Percentiles rank a stretch among this genome's conserved stretches.
These are phyloP conservation scores for Aspergillus costaricaensis DNA, from an alignment of 2,329 filamentous ascomycete species.

Conservation along the genomic window DNA sequence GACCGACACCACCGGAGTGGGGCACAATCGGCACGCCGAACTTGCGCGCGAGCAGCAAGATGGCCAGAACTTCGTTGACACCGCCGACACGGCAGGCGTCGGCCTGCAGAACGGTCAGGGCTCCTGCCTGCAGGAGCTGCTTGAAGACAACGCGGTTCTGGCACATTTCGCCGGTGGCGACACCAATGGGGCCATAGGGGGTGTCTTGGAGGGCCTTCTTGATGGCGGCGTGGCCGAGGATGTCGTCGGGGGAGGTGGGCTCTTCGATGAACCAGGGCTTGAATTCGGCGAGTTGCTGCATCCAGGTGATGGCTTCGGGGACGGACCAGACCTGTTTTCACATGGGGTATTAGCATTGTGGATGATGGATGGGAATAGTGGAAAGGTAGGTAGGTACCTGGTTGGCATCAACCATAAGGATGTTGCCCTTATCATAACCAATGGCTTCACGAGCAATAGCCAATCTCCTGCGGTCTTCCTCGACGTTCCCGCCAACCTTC, in stretches of 20 bases:
- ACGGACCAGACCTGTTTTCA: slow-evolving; percentile 71
- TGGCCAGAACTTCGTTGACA: slow-evolving; percentile 89
- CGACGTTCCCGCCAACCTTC: slow-evolving; percentile 77
- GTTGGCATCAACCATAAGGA: slow-evolving; percentile 92
- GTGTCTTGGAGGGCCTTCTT: slow-evolving; percentile 69
- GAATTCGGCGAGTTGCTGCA: slow-evolving; percentile 78
- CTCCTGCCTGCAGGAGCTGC: slow-evolving; percentile 76
- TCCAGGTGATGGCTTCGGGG: slow-evolving; percentile 83
- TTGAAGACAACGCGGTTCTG: slow-evolving; percentile 95
- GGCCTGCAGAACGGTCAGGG: slow-evolving; percentile 86
- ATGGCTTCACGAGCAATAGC: slow-evolving; percentile 76
- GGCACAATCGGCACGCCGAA: slow-evolving; percentile 80
- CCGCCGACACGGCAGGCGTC: slow-evolving; percentile 88
- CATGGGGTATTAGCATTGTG: neutral
- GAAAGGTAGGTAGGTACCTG: slow-evolving; percentile 54
- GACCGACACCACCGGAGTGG: slow-evolving; percentile 83
- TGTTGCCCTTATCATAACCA: slow-evolving; percentile 77
- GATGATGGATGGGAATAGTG: neutral
- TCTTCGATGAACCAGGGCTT: slow-evolving; percentile 90
- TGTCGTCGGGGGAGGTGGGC: slow-evolving; percentile 85
- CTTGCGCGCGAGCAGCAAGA: slow-evolving; percentile 72
- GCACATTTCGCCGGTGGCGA: slow-evolving; percentile 93
- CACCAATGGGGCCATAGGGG: slow-evolving; percentile 66
- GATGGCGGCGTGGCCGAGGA: slow-evolving; percentile 83
- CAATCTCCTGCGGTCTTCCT: slow-evolving; percentile 70